phyloP scores from a whole-genome alignment of 2,329 filamentous ascomycete species.

The Aspergillus oerlinghausenensis region DNA sequence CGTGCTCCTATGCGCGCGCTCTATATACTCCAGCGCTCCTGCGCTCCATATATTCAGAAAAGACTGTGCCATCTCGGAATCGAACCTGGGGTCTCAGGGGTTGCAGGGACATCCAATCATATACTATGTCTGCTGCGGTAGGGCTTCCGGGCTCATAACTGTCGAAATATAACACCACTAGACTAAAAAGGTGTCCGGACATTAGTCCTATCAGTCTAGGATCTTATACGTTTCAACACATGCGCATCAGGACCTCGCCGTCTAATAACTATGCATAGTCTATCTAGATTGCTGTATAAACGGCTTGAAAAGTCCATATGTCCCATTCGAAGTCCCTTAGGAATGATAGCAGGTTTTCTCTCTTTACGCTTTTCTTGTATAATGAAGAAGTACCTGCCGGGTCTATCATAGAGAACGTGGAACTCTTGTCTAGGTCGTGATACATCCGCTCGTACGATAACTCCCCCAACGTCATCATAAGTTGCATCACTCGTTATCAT shows the following conservation, averaged over 20 bases:
- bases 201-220: too few relatives aligned
- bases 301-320: neutral
- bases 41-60: too few relatives aligned
- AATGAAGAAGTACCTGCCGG: neutral
- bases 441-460: conserved; percentile 8
- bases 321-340: neutral
- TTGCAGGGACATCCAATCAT: too few relatives aligned
- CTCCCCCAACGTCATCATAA: conserved; percentile 5
- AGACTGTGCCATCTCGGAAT: too few relatives aligned
- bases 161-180: too few relatives aligned
- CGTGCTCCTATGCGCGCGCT: too few relatives aligned
- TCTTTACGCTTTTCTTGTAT: neutral
- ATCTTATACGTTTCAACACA: too few relatives aligned
- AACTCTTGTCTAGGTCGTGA: neutral
- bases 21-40: too few relatives aligned
- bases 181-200: too few relatives aligned
- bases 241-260: neutral
- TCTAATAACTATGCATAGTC: neutral
- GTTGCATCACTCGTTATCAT: conserved; percentile 25
- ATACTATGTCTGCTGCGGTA: too few relatives aligned
- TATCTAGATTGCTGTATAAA: neutral
- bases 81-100: too few relatives aligned
- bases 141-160: too few relatives aligned
- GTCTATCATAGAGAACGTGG: neutral
- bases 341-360: neutral